phyloP scores from a whole-genome alignment of 2,329 filamentous ascomycete species.

The Arthroderma uncinatum region DNA sequence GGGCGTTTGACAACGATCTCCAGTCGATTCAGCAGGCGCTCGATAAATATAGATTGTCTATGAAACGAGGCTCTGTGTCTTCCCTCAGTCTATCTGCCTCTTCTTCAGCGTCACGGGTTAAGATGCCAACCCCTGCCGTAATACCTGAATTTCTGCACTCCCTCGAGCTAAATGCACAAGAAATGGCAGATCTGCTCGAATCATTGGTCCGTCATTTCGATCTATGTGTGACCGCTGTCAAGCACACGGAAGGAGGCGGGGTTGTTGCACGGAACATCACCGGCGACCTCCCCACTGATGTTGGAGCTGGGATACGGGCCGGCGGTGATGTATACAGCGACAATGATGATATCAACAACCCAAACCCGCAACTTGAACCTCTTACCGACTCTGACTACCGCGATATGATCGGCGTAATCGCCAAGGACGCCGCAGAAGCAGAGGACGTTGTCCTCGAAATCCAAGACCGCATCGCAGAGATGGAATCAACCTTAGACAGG shows the following conservation, averaged over 20 bases:
- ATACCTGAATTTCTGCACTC: constrained; percentile 47
- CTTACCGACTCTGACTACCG: constrained; percentile 63
- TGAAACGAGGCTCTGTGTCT: constrained; percentile 18
- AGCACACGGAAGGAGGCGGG: constrained; percentile 73
- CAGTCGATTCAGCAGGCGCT: constrained; percentile 52
- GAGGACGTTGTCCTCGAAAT: constrained; percentile 57
- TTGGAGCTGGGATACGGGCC: constrained; percentile 28
- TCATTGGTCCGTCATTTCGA: constrained; percentile 83
- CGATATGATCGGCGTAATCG: constrained; percentile 73
- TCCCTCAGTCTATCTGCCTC: constrained; percentile 25
- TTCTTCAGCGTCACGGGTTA: constrained; percentile 24
- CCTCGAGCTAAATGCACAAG: constrained; percentile 63
- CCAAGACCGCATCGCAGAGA: constrained; percentile 60
- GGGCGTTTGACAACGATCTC: constrained; percentile 64
- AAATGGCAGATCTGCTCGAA: constrained; percentile 70
- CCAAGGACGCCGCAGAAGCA: constrained; percentile 45
- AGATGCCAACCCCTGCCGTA: constrained; percentile 27
- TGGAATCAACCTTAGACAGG: constrained; percentile 58
- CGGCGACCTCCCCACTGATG: constrained; percentile 48
- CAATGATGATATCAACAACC: constrained; percentile 24
- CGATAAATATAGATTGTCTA: constrained; percentile 29
- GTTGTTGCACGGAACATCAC: constrained; percentile 55
- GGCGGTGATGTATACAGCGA: constrained; percentile 25
- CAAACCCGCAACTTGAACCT: constrained; percentile 49
- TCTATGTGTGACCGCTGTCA: constrained; percentile 79